These are phyloP conservation scores for Backusella morwellensis DNA, from an alignment of 192 early-diverging fungal genomes.

Conservation along the genomic window DNA sequence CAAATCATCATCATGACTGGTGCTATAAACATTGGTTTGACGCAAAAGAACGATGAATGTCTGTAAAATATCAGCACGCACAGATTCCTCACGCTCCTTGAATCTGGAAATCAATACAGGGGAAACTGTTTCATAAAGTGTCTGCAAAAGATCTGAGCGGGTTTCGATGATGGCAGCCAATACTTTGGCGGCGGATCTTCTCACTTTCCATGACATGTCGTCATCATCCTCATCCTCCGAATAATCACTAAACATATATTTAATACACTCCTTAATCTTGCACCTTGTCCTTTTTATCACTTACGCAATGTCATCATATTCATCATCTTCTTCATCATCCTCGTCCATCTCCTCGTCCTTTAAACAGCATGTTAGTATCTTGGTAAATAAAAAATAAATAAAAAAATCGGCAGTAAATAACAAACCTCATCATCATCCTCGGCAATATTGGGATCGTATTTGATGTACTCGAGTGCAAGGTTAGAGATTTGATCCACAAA, in stretches of 20 bases:
- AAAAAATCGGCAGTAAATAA: slow-evolving; percentile 36
- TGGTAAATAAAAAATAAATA: too few species aligned
- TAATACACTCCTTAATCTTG: too few species aligned
- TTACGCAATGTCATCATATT: slow-evolving; percentile 53
- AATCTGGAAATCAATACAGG: slow-evolving; percentile 76
- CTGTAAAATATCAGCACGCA: slow-evolving; percentile 73
- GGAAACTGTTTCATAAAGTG: slow-evolving; percentile 65
- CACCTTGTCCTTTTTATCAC: background rate
- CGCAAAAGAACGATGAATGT: slow-evolving; percentile 69
- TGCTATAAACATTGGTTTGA: slow-evolving; percentile 52
- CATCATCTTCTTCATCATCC: slow-evolving; percentile 63
- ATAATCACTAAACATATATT: slow-evolving; percentile 51
- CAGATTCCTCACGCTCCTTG: slow-evolving; percentile 84
- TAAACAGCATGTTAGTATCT: background rate
- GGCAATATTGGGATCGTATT: slow-evolving; percentile 86
- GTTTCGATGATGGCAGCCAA: slow-evolving; percentile 69
- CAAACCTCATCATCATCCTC: slow-evolving; percentile 53
- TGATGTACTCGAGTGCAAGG: slow-evolving; percentile 63
- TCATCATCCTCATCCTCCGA: slow-evolving; percentile 75
- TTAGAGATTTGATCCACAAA: slow-evolving; percentile 59
- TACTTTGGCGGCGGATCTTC: slow-evolving; percentile 74
- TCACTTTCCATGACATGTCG: slow-evolving; percentile 91
- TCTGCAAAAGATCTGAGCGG: slow-evolving; percentile 61
- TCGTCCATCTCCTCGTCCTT: slow-evolving; percentile 56
- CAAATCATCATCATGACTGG: slow-evolving; percentile 15